Conservation (phyloP, 1,284 basidiomycete species). For the Pseudomicrostroma phylloplanum region DNA sequence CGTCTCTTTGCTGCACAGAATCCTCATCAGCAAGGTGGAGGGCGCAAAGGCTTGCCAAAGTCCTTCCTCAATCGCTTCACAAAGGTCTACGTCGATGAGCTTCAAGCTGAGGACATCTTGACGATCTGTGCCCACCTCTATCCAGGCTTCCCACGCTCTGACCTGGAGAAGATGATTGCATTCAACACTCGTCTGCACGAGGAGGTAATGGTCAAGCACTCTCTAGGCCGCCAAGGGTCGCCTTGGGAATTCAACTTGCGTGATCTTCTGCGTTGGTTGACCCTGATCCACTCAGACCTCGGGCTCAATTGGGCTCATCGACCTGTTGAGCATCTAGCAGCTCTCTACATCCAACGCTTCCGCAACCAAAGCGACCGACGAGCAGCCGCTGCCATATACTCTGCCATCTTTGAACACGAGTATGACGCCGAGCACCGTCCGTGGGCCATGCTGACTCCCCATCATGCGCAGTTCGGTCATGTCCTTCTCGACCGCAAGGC, state of each 20-base stretch:
- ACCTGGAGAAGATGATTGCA: slow-evolving; percentile 70
- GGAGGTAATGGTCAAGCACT: slow-evolving; percentile 63
- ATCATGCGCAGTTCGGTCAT: slow-evolving; percentile 66
- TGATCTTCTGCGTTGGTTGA: slow-evolving; percentile 83
- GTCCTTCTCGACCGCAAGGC: slow-evolving; percentile 56
- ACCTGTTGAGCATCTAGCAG: slow-evolving; percentile 36
- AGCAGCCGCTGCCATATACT: slow-evolving; percentile 62
- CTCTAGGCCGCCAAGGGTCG: slow-evolving; percentile 74
- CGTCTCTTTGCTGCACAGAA: slow-evolving; percentile 98
- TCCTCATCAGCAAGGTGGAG: slow-evolving; percentile 90
- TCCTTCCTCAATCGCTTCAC: slow-evolving; percentile 98
- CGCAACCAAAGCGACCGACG: slow-evolving; percentile 65
- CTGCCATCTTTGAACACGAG: slow-evolving; percentile 58
- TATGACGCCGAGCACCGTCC: slow-evolving; percentile 49
- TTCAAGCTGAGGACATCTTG: slow-evolving; percentile 71
- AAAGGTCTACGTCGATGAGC: slow-evolving; percentile 87
- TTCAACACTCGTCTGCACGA: slow-evolving; percentile 70
- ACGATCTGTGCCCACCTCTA: slow-evolving; percentile 73
- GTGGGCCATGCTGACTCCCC: slow-evolving; percentile 58
- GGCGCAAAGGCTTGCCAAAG: slow-evolving; percentile 92
- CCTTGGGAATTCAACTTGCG: slow-evolving; percentile 99
- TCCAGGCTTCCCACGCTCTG: slow-evolving; percentile 58
- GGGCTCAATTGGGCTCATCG: slow-evolving; percentile 58
- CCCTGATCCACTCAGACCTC: slow-evolving; percentile 53
- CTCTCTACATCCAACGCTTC: slow-evolving; percentile 75